These are phyloP conservation scores for Phaffia australis DNA, from an alignment of 768 basidiomycete species.

Conservation along the genomic window DNA sequence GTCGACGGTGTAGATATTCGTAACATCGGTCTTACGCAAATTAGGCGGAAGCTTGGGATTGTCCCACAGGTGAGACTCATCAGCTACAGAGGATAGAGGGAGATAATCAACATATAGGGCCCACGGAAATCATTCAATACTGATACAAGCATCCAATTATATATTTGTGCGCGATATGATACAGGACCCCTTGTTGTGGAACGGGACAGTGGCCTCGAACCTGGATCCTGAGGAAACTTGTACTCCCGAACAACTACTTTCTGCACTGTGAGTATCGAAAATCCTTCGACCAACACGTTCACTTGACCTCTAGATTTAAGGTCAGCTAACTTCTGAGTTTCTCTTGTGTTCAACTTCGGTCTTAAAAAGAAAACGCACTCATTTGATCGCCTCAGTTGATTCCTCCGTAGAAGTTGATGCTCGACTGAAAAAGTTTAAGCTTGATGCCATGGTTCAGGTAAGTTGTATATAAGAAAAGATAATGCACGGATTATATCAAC, in stretches of 20 bases:
- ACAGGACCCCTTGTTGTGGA: conserved; percentile 51
- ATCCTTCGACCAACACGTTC: too few relatives aligned
- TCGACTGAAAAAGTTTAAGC: conserved; percentile 19
- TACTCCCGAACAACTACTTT: conserved; percentile 31
- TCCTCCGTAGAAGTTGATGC: conserved; percentile 11
- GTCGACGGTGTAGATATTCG: conserved; percentile 81
- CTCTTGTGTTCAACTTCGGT: too few relatives aligned
- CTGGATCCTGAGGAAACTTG: conserved; percentile 87
- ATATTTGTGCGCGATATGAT: too few relatives aligned
- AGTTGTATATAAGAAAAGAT: too few relatives aligned
- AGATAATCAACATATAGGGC: conserved; percentile 41
- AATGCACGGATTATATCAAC: too few relatives aligned
- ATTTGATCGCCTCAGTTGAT: conserved; percentile 6
- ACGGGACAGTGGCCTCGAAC: conserved; percentile 55
- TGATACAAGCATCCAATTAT: too few relatives aligned
- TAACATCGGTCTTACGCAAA: conserved; percentile 63
- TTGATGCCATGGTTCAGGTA: conserved; percentile 21
- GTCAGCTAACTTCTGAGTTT: too few relatives aligned
- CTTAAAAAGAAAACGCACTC: too few relatives aligned
- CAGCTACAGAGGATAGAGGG: conserved; percentile 62
- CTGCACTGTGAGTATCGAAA: too few relatives aligned
- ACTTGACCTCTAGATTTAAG: too few relatives aligned
- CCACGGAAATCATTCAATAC: too few relatives aligned
- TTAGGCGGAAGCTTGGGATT: conserved; percentile 38
- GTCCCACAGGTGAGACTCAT: conserved; percentile 30